Evolutionary conservation across 768 basidiomycete genomes (phyloP).

Genomic region (Pleurotus sapidus): DNA sequence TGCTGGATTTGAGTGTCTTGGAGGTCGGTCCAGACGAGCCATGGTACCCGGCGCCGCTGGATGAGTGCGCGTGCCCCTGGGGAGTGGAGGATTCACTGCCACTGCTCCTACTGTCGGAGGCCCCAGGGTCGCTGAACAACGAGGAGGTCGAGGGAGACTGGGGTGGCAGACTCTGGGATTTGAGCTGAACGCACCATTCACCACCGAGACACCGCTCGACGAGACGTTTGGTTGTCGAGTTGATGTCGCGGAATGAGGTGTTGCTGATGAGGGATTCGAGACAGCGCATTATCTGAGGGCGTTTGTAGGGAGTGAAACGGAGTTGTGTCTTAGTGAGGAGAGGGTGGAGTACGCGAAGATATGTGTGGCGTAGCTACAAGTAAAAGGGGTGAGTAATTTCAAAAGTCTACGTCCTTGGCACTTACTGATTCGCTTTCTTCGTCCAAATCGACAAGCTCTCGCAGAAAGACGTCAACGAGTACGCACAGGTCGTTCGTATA

Average conservation of each 20-base stretch:
- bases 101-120: too few relatives aligned
- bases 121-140: background rate
- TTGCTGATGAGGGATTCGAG: conserved; percentile 78
- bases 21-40: too few relatives aligned
- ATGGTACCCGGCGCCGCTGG: too few relatives aligned
- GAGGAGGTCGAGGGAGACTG: background rate
- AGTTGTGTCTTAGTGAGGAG: conserved; percentile 94
- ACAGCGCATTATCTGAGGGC: conserved; percentile 80
- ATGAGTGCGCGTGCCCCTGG: too few relatives aligned
- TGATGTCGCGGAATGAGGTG: conserved; percentile 75
- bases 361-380: conserved; percentile 85
- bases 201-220: conserved; percentile 89
- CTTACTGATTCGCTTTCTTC: conserved; percentile 91
- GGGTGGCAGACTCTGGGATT: conserved; percentile 30
- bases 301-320: conserved; percentile 82
- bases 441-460: conserved; percentile 87
- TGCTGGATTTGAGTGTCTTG: conserved; percentile 56
- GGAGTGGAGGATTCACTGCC: too few relatives aligned
- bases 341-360: conserved; percentile 93
- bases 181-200: conserved; percentile 80
- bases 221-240: conserved; percentile 83
- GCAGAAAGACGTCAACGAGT: conserved; percentile 95
- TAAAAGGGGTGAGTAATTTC: conserved; percentile 1
- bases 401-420: conserved; percentile 11
- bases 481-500: conserved; percentile 98